Evolutionary conservation across 2,329 filamentous ascomycete species (phyloP), one percentile per base, ranked within the genome.

Genomic region (Colletotrichum nymphaeae): DNA sequence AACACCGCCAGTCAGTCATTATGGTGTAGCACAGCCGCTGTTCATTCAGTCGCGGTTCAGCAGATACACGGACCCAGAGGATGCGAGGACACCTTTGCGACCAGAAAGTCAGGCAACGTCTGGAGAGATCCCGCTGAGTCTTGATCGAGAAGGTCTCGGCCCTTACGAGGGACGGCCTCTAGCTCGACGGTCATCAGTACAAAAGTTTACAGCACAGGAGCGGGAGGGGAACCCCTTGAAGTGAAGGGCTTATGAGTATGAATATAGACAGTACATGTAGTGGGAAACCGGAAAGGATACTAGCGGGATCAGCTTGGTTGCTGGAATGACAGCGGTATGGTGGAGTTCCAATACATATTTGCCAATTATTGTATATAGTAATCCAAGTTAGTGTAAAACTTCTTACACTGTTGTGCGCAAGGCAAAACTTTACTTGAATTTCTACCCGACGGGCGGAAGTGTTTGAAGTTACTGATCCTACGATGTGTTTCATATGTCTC

Each of bases 21-120:
- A 73, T 3, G 70, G 59, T 16, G 67, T 73, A 4, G 46, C 60
- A 5, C 70, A 73, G 42, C 70, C 70, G 2, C 42, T 73, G 1
- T 73, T 65, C 5, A 73, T 73, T 3, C 70, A 73, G 46, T 70
- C 70, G 14, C 56, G 70, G 2, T 73, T 73, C 16, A 73, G 70
- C 26, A 65, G 67, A 12, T 73, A 73, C 1, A 73, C 70, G 7
- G 70, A 73, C 22, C 67, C 56, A 1, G 70, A 70, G 0, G 70
- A 73, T 3, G 70, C 69, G 35, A 64, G 55, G 12, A 26, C 55
- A 1, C 24, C 32, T 0, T 12, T 73, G n/a, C 67, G 70, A 3
- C 70, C 70, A 14, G 67, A 73, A 1, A 73, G 70, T 5, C 22
- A 70, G 3, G 67, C 70, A 3, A 73, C 70, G 4, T 73, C 70